Conservation (phyloP, 768 basidiomycete species). For the Hypsizygus marmoreus region DNA sequence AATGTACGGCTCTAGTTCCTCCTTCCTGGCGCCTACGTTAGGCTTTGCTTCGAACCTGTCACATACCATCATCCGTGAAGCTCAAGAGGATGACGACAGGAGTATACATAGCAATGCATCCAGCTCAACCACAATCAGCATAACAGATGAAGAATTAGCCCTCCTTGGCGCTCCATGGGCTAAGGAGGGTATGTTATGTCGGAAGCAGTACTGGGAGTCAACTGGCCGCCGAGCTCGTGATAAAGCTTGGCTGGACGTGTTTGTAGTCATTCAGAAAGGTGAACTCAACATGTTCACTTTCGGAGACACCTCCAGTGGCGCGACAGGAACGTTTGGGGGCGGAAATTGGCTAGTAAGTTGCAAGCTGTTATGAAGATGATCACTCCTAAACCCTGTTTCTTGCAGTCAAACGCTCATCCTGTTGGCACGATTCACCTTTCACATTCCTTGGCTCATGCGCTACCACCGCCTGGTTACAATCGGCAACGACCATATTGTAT, state of each 20-base stretch:
- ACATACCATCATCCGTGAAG: constrained; percentile 94
- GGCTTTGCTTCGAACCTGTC: constrained; percentile 97
- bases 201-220: constrained; percentile 94
- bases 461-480: constrained; percentile 93
- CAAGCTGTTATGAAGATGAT: no score
- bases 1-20: constrained; percentile 61
- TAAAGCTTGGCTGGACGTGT: constrained; percentile 92
- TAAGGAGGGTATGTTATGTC: constrained; percentile 94
- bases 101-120: constrained; percentile 68
- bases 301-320: constrained; percentile 69
- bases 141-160: constrained; percentile 94
- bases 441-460: constrained; percentile 83
- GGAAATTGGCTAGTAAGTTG: constrained; percentile 95
- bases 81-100: constrained; percentile 85
- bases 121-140: constrained; percentile 74
- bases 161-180: constrained; percentile 97
- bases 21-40: constrained; percentile 81
- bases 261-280: constrained; percentile 94
- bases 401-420: constrained; percentile 86
- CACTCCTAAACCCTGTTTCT: no score
- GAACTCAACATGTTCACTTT: constrained; percentile 96
- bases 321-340: constrained; percentile 77
- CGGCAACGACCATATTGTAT: constrained; percentile 91
- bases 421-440: constrained; percentile 85
- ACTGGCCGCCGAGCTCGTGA: constrained; percentile 82